phyloP scores from a whole-genome alignment of 352 stramenopile genomes.

The Pythium vanterpoolii region DNA sequence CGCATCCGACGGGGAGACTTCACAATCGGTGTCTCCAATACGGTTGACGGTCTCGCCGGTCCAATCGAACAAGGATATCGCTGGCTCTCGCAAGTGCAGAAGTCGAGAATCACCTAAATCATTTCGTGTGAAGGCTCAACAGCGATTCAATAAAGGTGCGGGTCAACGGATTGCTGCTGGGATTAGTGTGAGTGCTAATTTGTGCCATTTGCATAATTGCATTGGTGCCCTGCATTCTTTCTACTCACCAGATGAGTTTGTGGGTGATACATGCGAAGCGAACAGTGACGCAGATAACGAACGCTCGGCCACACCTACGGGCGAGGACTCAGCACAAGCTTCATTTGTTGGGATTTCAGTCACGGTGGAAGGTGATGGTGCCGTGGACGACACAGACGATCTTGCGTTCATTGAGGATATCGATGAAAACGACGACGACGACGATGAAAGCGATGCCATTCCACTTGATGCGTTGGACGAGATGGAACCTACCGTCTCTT shows the following conservation, averaged over 20 bases:
- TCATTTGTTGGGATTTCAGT: not conserved
- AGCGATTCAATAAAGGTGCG: not conserved
- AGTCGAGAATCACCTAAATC: not conserved
- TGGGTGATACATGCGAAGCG: not conserved
- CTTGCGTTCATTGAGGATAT: not conserved
- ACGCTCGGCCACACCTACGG: not conserved
- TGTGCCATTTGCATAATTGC: not conserved
- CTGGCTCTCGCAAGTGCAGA: not conserved
- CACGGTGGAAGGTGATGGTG: not conserved
- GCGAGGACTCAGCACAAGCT: not conserved
- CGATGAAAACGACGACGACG: constrained; percentile 2
- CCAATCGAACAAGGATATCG: not conserved
- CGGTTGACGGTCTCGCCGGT: not conserved
- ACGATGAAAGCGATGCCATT: not conserved
- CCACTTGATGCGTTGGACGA: constrained; percentile 6
- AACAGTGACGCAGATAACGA: not conserved
- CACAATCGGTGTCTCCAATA: not conserved
- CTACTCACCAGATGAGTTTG: not conserved
- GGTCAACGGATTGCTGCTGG: not conserved
- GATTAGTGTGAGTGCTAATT: not conserved
- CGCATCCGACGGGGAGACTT: not conserved
- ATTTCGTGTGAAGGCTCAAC: not conserved
- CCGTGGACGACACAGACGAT: not conserved
- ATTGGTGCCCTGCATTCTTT: not conserved
- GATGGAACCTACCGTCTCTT: not conserved